Evolutionary conservation across 805 yeast genomes (phyloP), one percentile per base, ranked within the genome.

Genomic region (Candida patagonica): DNA sequence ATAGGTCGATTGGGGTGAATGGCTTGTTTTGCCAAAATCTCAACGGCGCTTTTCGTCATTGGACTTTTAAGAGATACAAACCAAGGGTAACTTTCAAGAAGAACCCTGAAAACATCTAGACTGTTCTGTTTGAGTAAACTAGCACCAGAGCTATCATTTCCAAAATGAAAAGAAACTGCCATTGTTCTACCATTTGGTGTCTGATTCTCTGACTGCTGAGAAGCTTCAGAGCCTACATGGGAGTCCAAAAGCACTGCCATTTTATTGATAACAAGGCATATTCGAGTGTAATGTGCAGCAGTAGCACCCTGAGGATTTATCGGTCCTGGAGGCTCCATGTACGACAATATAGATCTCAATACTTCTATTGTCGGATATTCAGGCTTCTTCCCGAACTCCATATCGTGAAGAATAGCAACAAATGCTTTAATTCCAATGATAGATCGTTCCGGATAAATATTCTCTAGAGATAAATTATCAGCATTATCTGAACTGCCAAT

Each of bases 11-110:
- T 78, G 2, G 70, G 66, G 57, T 87, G 94, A 1, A 80, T 74
- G 2, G 85, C 73, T 54, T 87, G 86, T 42, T 85, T 68, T 30
- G 88, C 78, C 12, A 92, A 62, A 2, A 86, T 64, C 43, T 89
- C 97, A 20, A 88, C 74, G 2, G 80, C 63, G 27, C 24, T 33
- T 15, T 33, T 33, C 10, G 42, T 43, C 30, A 23, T 19, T 9
- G 13, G 17, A 20, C 29, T 23, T 7, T 32, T 41, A 4, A 20
- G 12, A 70, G 51, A 78, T 77, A 8, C 76, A 49, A 82, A 73
- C 76, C 88, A 81, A 0, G 97, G 92, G 32, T 81, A 65, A 2
- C 81, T 68, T 23, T 83, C 84, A 1, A 87, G 66, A 15, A 83
- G 65, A 2, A 78, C 71, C 1, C 87, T 76, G 53, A 87, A 78